Evolutionary conservation across 1,284 basidiomycete species (phyloP), one percentile per base, ranked within the genome.

Genomic region (Exobasidium rhododendri): DNA sequence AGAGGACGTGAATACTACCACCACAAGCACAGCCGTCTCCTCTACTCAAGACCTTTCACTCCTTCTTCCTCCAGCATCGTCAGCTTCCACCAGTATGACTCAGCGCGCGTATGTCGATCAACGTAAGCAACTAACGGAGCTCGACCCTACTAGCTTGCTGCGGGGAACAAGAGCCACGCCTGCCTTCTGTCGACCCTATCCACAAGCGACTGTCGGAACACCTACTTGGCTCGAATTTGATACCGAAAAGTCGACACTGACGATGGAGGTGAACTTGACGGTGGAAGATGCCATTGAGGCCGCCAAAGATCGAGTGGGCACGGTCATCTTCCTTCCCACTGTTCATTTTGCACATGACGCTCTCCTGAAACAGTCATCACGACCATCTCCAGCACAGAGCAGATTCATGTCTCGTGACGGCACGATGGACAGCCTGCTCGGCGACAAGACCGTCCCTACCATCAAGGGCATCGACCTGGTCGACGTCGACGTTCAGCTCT

Each of bases 301-400:
- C 1, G 44, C 10, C 13, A 49, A 50, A 17, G 70, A 81, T 6
- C 81, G 81, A 26, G 80, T 86, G 1, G 58, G 60, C 11, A 94
- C 91, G 10, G 91, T 94, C 83, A 88, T 96, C 17, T 97, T 86
- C 77, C 79, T 96, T 0, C 93, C 93, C 0, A 83, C 91, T 57
- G 86, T 94, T n/a, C 92, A 96, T 80, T 97, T 87, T 74, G 92
- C 90, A 3, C 83, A 83, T 11, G 82, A 83, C 14, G 74, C 63
- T 62, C n/a, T n/a, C n/a, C n/a, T n/a, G n/a, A n/a, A n/a, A n/a
- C n/a, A n/a, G n/a, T n/a, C n/a, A n/a, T n/a, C n/a, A n/a, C n/a
- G n/a, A n/a, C n/a, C n/a, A n/a, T n/a, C n/a, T n/a, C n/a, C n/a
- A n/a, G n/a, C n/a, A n/a, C n/a, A n/a, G n/a, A n/a, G n/a, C n/a